phyloP scores from a whole-genome alignment of 2,329 filamentous ascomycete species.

The Aspergillus arachidicola region DNA sequence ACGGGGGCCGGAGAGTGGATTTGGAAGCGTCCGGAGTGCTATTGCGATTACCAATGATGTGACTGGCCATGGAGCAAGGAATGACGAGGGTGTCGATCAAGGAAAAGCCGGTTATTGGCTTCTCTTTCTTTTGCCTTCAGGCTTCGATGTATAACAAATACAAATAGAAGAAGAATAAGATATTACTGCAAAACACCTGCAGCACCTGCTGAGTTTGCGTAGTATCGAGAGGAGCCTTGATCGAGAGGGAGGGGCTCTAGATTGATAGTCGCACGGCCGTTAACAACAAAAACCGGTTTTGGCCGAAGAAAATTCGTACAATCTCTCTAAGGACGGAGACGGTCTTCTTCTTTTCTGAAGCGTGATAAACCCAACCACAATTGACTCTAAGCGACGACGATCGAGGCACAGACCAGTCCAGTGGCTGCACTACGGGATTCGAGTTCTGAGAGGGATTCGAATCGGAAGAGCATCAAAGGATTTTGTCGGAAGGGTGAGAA shows the following conservation, averaged over 20 bases:
- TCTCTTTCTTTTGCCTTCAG: constrained; percentile 17
- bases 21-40: constrained; percentile 92
- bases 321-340: constrained; percentile 26
- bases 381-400: constrained; percentile 32
- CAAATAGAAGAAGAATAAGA: constrained; percentile 36
- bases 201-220: constrained; percentile 71
- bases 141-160: constrained; percentile 36
- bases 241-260: constrained; percentile 11
- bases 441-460: constrained; percentile 28
- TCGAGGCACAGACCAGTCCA: constrained; percentile 49
- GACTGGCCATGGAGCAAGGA: constrained; percentile 57
- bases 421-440: constrained; percentile 46
- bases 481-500: constrained; percentile 15
- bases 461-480: constrained; percentile 29
- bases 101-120: constrained; percentile 10
- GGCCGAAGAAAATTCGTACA: constrained; percentile 16
- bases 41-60: constrained; percentile 82
- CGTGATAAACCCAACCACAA: constrained; percentile 30
- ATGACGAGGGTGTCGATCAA: constrained; percentile 13
- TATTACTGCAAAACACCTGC: constrained; percentile 64
- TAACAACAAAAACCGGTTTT: neutral
- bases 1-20: constrained; percentile 79
- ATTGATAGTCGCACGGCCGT: constrained; percentile 13
- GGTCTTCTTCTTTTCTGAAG: constrained; percentile 16
- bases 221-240: constrained; percentile 18